phyloP scores from a whole-genome alignment of 148 eudicot species.

The Tetragonia tetragonoides region DNA sequence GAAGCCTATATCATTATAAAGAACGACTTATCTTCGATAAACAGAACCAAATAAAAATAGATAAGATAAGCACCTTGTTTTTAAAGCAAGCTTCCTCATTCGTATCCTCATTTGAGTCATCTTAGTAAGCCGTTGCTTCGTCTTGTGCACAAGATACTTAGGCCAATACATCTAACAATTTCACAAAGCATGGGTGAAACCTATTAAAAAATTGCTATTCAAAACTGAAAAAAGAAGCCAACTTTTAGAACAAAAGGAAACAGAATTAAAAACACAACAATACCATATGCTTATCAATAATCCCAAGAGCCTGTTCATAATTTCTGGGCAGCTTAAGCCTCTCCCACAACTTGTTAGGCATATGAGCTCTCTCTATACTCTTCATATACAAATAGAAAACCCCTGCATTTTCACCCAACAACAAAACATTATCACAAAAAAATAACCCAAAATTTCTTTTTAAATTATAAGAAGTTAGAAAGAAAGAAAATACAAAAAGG shows the following conservation, averaged over 20 bases:
- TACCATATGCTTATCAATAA: slow-evolving; percentile 94
- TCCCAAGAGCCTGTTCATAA: slow-evolving; percentile 76
- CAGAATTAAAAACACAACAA: slow-evolving; percentile 4
- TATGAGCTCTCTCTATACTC: slow-evolving; percentile 95
- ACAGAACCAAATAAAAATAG: neutral
- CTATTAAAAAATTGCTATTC: neutral
- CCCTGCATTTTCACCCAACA: slow-evolving; percentile 48
- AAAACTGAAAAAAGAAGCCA: neutral
- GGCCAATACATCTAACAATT: slow-evolving; percentile 84
- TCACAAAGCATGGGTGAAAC: neutral
- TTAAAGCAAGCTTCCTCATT: slow-evolving; percentile 90
- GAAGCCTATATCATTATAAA: neutral
- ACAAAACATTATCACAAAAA: slow-evolving; percentile 7
- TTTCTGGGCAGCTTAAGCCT: slow-evolving; percentile 86
- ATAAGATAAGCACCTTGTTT: slow-evolving; percentile 60
- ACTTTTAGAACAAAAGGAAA: neutral
- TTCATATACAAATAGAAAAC: slow-evolving; percentile 91
- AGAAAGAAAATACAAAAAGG: neutral
- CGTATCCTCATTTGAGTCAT: slow-evolving; percentile 97
- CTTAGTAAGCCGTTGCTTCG: slow-evolving; percentile 88
- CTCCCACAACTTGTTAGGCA: slow-evolving; percentile 97
- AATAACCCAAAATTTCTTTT: neutral
- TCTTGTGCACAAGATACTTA: slow-evolving; percentile 81
- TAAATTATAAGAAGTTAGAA: too few species aligned
- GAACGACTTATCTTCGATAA: neutral